A percentile compares a stretch with the other conserved stretches of the same genome.
Conservation (phyloP, 805 yeast species). For the Brettanomyces sp. region DNA sequence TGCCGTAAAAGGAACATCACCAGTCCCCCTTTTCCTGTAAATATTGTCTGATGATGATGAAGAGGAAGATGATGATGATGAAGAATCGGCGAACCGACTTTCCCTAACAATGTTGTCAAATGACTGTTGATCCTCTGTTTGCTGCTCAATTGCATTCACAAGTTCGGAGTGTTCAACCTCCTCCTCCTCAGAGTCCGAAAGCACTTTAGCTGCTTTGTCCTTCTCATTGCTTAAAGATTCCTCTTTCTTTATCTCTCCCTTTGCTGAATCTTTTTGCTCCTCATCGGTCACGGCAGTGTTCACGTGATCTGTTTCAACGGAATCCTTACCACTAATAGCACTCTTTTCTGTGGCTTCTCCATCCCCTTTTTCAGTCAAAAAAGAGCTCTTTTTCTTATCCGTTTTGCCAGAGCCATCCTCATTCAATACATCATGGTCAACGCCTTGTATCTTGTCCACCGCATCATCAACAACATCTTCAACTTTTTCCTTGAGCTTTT, state of each 20-base stretch:
- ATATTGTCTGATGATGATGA: too few relatives aligned
- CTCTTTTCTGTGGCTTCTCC: neutral
- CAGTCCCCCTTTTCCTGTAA: too few relatives aligned
- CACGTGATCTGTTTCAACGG: neutral
- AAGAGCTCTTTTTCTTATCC: conserved; percentile 1
- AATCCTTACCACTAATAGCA: neutral
- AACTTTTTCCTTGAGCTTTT: conserved; percentile 2
- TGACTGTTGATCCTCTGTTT: neutral
- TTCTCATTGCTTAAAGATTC: conserved; percentile 6
- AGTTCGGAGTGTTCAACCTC: conserved; percentile 5
- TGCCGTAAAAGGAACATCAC: too few relatives aligned
- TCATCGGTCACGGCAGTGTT: neutral
- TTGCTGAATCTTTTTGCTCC: neutral
- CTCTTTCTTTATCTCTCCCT: conserved; percentile 4
- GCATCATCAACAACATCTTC: conserved; percentile 5
- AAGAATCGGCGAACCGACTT: neutral
- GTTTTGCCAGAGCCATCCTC: conserved; percentile 7
- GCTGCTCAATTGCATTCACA: conserved; percentile 28
- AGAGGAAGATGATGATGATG: neutral
- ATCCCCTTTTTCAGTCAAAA: neutral
- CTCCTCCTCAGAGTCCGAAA: conserved; percentile 4
- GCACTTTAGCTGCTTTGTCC: conserved; percentile 9
- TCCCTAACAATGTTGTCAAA: neutral
- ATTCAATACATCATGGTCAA: conserved; percentile 6
- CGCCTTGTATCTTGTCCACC: conserved; percentile 3